Evolutionary conservation across 179 eudicot species (phyloP).

Genomic region (Silene coronaria): DNA sequence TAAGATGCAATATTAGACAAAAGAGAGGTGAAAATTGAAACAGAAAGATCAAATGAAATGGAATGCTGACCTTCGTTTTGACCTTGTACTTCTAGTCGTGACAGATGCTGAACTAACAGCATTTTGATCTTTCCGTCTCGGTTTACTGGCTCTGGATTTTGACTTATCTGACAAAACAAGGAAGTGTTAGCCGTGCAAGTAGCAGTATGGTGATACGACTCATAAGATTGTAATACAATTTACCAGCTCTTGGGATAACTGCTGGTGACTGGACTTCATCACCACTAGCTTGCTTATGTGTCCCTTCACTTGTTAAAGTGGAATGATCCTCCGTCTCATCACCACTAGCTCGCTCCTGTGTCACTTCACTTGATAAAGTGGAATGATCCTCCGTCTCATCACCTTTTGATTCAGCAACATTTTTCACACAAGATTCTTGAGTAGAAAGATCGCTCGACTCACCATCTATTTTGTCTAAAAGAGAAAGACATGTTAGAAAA

Average conservation of each 20-base stretch:
- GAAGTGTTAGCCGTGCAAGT: background rate
- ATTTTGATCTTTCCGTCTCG: conserved; percentile 30
- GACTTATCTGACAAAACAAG: conserved; percentile 20
- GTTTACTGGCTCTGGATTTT: conserved; percentile 37
- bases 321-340: conserved; percentile 37
- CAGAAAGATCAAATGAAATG: background rate
- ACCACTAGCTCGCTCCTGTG: conserved; percentile 31
- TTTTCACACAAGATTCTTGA: conserved; percentile 21
- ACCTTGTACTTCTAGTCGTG: conserved; percentile 39
- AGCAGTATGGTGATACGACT: background rate
- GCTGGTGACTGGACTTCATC: conserved; percentile 60
- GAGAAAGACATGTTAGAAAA: conserved; percentile 10
- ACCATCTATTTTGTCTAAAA: conserved; percentile 38
- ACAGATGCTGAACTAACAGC: conserved; percentile 27
- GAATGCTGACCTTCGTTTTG: conserved; percentile 40
- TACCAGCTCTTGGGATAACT: conserved; percentile 37
- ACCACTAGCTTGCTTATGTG: conserved; percentile 35
- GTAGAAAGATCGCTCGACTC: conserved; percentile 36
- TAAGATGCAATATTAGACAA: too few relatives aligned
- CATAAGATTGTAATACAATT: conserved; percentile 2
- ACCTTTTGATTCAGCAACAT: conserved; percentile 23
- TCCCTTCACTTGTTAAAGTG: conserved; percentile 42
- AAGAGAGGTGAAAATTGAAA: background rate
- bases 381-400: conserved; percentile 35
- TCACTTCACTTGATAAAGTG: conserved; percentile 42